These are phyloP conservation scores for Fraxinus albicans DNA, from an alignment of 305 asterid species.

Conservation along the genomic window DNA sequence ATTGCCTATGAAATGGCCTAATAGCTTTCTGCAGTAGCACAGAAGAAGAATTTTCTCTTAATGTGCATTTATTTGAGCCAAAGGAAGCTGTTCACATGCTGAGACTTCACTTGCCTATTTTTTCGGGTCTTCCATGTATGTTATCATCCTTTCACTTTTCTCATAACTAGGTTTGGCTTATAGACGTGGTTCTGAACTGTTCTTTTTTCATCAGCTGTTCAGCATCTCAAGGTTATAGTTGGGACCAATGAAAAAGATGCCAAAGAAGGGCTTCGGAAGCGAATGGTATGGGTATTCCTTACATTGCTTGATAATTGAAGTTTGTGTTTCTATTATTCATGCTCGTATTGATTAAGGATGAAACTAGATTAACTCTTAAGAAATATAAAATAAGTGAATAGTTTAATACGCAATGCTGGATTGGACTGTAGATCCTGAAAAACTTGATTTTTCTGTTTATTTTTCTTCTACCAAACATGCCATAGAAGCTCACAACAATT, in stretches of 20 bases:
- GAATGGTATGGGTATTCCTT: conserved; percentile 45
- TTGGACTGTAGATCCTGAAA: neutral
- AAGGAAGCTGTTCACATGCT: conserved; percentile 54
- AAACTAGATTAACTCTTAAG: neutral
- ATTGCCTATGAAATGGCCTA: conserved; percentile 11
- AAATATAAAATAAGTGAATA: neutral
- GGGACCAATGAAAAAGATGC: conserved; percentile 49
- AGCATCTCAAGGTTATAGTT: conserved; percentile 49
- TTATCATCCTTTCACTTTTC: conserved; percentile 21
- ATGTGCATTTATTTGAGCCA: conserved; percentile 56
- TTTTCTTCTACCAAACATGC: neutral
- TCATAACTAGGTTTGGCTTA: conserved; percentile 9
- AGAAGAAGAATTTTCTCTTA: conserved; percentile 46
- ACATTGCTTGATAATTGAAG: conserved; percentile 9
- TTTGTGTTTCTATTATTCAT: neutral
- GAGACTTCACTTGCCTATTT: conserved; percentile 44
- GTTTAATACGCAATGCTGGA: neutral
- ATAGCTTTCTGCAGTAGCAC: conserved; percentile 47
- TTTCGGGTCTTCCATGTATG: conserved; percentile 66
- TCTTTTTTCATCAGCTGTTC: conserved; percentile 48
- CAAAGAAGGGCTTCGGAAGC: conserved; percentile 57
- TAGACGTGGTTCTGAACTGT: conserved; percentile 8
- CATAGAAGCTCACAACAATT: neutral
- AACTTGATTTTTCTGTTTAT: neutral
- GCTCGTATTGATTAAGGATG: neutral